Evolutionary conservation across 805 yeast species (phyloP), one percentile per base, ranked within the genome.

Genomic region (Saturnispora serradocipensis): DNA sequence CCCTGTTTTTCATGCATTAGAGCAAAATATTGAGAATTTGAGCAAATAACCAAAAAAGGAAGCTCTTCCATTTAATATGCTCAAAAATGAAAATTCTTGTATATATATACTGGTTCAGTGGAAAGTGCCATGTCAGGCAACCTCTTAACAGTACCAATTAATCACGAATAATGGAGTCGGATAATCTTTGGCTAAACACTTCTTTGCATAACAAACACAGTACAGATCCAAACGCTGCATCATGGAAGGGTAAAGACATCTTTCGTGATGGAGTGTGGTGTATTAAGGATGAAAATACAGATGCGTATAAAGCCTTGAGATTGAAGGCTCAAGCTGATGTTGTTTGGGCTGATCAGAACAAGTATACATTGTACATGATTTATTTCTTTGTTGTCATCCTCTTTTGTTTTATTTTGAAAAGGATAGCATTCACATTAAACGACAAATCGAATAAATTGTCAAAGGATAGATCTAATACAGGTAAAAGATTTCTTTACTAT

Each of bases 321-420:
- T 52, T n/a, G 10, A 53, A 44, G 10, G 70, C 71, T 53, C 76
- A 72, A 51, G 59, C 60, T 0, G 62, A 57, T 4, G 58, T 66
- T 40, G 43, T 58, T 2, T 62, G 59, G 39, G 63, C 70, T 60
- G 67, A 66, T 50, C 62, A 38, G 56, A 52, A 46, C 63, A 25
- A 45, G 1, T 75, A 71, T 55, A 77, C 71, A 2, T 62, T 66
- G 32, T 68, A 67, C 49, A 66, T 75, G 15, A 54, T 69, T 0
- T 75, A 75, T 54, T 70, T 68, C 54, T 72, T 72, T 4, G 68
- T 62, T 9, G 76, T 69, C 2, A 58, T 70, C 5, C 58, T 74
- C 8, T 61, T 63, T 30, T 51, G 69, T 1, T 70, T 71, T 1
- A 51, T 65, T 4, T 2, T 73, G 4, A 75, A 74, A 54, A 46